Evolutionary conservation across 768 basidiomycete species (phyloP).

Genomic region (Russula virescens): DNA sequence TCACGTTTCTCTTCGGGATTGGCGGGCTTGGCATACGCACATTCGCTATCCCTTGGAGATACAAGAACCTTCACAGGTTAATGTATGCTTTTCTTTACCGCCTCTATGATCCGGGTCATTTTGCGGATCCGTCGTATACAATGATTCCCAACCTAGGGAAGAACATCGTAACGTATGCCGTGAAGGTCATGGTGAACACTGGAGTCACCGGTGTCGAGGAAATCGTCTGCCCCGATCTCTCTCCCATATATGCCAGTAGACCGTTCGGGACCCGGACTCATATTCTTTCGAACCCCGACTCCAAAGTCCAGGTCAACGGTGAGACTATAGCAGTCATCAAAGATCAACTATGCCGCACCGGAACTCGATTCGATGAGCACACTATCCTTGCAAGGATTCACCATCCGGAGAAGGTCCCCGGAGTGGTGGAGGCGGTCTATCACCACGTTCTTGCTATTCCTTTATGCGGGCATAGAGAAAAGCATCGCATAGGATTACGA

Average conservation of each 20-base stretch:
- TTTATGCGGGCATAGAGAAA: too few relatives aligned
- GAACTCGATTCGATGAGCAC: background rate
- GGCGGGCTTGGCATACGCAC: background rate
- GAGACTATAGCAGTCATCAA: too few relatives aligned
- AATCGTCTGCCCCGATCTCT: background rate
- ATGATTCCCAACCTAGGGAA: background rate
- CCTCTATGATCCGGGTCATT: background rate
- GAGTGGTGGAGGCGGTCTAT: slow-evolving; percentile 1
- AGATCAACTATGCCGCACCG: background rate
- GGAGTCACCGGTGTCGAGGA: background rate
- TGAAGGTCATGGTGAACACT: background rate
- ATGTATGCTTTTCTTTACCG: background rate
- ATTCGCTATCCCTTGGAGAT: background rate
- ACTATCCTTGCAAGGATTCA: slow-evolving; percentile 3
- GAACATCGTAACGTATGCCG: background rate
- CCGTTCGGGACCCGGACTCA: background rate
- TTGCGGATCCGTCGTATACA: background rate
- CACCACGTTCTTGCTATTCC: too few relatives aligned
- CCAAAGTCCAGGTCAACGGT: too few relatives aligned
- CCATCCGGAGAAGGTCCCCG: background rate
- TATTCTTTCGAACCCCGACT: too few relatives aligned
- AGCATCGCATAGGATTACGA: too few relatives aligned
- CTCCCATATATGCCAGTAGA: background rate
- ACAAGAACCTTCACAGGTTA: background rate
- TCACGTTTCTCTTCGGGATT: background rate